Evolutionary conservation across 2,329 filamentous ascomycete species (phyloP).

Genomic region (Trichophyton benhamiae): DNA sequence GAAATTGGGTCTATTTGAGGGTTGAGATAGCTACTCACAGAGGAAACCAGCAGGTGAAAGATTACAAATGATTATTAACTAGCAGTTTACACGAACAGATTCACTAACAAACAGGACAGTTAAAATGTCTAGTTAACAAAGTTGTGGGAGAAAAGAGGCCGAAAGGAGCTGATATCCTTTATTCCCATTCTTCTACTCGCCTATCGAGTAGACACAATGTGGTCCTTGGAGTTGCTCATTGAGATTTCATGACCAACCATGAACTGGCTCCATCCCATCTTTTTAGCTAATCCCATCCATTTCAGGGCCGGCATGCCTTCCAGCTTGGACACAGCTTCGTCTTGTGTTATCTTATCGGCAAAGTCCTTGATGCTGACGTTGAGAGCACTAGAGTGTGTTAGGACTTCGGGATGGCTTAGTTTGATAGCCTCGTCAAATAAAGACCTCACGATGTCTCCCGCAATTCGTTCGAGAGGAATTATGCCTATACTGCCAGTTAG

Average conservation of each 20-base stretch:
- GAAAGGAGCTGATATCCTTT: not conserved
- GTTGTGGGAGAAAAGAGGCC: not conserved
- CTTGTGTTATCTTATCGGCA: not conserved
- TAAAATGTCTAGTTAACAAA: too few relatives aligned
- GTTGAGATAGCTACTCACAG: not conserved
- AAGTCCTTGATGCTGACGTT: constrained; percentile 1
- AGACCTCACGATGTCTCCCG: not conserved
- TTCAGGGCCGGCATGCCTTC: not conserved
- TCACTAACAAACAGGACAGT: not conserved
- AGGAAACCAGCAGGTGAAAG: too few relatives aligned
- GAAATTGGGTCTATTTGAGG: not conserved
- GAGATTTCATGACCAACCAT: constrained; percentile 5
- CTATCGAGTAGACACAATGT: constrained; percentile 1
- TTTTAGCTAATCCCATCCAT: constrained; percentile 5
- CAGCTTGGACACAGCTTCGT: not conserved
- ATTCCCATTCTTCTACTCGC: not conserved
- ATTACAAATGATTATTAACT: too few relatives aligned
- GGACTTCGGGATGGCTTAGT: not conserved
- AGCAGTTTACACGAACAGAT: too few relatives aligned
- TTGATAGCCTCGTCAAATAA: not conserved
- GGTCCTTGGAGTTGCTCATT: not conserved
- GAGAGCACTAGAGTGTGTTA: not conserved
- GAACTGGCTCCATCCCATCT: constrained; percentile 5
- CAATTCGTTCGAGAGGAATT: not conserved
- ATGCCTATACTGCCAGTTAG: not conserved